These are phyloP conservation scores for Smithsoniella earleae DNA, from an alignment of 163 green algal species.

Conservation along the genomic window DNA sequence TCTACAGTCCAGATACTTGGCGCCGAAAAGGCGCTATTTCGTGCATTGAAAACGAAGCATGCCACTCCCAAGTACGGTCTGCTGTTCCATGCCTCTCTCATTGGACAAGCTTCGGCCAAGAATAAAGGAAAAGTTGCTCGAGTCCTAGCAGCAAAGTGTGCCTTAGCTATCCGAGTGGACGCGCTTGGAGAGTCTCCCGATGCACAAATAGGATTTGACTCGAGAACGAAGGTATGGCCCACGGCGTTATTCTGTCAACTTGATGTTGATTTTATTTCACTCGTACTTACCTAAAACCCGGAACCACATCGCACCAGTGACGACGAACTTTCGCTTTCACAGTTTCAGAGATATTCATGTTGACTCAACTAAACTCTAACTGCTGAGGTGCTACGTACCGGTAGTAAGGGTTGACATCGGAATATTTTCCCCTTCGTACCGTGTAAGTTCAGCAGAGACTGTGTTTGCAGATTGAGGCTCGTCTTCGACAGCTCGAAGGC, in stretches of 20 bases:
- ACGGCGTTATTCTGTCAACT: no score
- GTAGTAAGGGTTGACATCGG: no score
- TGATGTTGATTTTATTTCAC: no score
- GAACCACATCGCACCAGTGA: constrained; percentile 4
- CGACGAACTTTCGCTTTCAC: constrained; percentile 26
- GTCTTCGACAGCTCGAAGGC: constrained; percentile 89
- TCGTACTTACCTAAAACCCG: no score
- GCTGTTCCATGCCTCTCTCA: constrained; percentile 97
- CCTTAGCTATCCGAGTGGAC: constrained; percentile 86
- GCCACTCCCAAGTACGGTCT: constrained; percentile 99
- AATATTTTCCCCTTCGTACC: no score
- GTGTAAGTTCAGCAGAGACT: not conserved
- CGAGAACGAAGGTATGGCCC: constrained; percentile 78
- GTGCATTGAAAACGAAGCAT: constrained; percentile 95
- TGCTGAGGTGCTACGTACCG: constrained; percentile 1
- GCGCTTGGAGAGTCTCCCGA: constrained; percentile 79
- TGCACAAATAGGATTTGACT: constrained; percentile 75
- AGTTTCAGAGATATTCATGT: constrained; percentile 27
- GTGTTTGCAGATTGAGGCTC: constrained; percentile 70
- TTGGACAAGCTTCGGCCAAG: constrained; percentile 86
- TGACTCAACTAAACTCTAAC: constrained; percentile 28
- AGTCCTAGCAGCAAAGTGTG: constrained; percentile 92
- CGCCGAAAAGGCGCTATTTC: constrained; percentile 91
- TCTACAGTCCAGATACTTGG: constrained; percentile 89
- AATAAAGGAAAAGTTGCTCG: constrained; percentile 96